Conservation (phyloP, 1,284 basidiomycete species). For the Ganoderma lingzhi region DNA sequence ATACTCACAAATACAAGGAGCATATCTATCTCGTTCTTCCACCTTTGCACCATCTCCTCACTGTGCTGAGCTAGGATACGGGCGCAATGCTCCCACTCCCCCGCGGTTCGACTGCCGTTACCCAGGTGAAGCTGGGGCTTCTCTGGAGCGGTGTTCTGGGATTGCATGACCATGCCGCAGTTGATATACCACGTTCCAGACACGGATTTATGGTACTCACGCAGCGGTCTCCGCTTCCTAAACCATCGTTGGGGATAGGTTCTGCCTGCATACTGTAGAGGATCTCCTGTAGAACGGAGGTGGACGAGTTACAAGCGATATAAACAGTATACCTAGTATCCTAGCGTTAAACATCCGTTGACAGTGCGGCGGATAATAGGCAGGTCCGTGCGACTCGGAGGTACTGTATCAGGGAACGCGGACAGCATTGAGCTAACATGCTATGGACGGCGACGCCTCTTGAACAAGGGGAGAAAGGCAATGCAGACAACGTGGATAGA, state of each 20-base stretch:
- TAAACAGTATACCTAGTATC: background rate
- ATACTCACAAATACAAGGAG: background rate
- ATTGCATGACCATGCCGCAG: background rate
- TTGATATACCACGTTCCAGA: no score
- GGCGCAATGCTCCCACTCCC: background rate
- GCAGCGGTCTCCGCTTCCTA: background rate
- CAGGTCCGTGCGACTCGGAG: background rate
- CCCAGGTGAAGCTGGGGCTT: background rate
- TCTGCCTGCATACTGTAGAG: background rate
- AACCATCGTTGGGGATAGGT: background rate
- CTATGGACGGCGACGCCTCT: background rate
- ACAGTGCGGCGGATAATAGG: background rate
- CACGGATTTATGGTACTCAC: background rate
- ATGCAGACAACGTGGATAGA: background rate
- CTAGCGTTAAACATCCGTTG: background rate
- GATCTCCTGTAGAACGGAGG: background rate
- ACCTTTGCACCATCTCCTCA: background rate
- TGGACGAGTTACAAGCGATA: background rate
- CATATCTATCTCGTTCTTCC: conserved; percentile 6
- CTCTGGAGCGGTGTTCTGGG: background rate
- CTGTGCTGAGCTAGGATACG: background rate
- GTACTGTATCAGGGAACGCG: background rate
- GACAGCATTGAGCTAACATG: background rate
- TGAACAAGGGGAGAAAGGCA: background rate
- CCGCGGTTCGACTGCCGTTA: background rate